Evolutionary conservation across 257 asterid genomes (phyloP).

Genomic region (Penstemon barbatus): DNA sequence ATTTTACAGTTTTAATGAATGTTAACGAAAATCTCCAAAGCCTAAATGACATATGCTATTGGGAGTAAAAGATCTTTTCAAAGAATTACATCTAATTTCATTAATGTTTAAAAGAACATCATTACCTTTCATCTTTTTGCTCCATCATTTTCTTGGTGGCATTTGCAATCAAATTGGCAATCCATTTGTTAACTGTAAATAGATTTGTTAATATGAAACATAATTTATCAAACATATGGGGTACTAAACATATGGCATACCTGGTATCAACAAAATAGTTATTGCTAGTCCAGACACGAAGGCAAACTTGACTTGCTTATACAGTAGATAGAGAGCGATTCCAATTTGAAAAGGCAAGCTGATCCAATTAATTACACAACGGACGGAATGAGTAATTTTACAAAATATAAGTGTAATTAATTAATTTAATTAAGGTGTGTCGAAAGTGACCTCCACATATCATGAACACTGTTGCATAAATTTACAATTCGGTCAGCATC

Average conservation of each 20-base stretch:
- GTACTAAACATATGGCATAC: conserved; percentile 32
- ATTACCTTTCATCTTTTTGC: conserved; percentile 93
- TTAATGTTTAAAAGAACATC: neutral
- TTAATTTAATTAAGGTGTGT: conserved; percentile 19
- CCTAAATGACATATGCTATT: too few species aligned
- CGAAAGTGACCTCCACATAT: conserved; percentile 79
- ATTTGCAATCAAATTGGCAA: conserved; percentile 83
- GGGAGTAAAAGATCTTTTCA: too few species aligned
- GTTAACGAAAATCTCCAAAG: too few species aligned
- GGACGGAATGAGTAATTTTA: conserved; percentile 2
- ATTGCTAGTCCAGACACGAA: conserved; percentile 86
- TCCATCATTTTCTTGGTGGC: conserved; percentile 94
- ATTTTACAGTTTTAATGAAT: too few species aligned
- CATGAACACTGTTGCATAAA: conserved; percentile 92
- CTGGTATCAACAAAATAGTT: conserved; percentile 90
- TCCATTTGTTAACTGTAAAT: conserved; percentile 87
- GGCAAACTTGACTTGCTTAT: conserved; percentile 88
- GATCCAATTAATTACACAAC: conserved; percentile 38
- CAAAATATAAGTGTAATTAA: neutral
- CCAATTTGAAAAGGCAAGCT: conserved; percentile 99
- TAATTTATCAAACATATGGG: neutral
- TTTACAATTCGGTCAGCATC: conserved; percentile 90
- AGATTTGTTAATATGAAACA: conserved; percentile 18
- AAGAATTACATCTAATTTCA: neutral
- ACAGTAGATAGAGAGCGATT: conserved; percentile 80